phyloP scores from a whole-genome alignment of 176 grass and related monocot genomes.

The Avena sativa region DNA sequence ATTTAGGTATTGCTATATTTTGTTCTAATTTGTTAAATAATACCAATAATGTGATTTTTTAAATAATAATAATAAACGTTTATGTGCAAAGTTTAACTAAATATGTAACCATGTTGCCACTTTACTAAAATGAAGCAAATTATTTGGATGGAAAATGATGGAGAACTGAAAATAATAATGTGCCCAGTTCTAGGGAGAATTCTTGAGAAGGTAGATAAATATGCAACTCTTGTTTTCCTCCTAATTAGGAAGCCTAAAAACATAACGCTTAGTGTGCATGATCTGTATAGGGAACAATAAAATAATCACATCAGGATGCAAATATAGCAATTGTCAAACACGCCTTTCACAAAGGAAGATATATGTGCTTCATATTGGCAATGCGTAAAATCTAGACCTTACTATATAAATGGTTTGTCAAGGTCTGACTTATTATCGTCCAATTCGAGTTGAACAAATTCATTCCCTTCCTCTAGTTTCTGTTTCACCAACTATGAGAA shows the following conservation, averaged over 20 bases:
- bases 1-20: too few species aligned
- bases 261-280: conserved; percentile 80
- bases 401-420: too few species aligned
- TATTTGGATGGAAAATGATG: conserved; percentile 5
- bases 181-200: conserved; percentile 71
- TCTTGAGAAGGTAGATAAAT: conserved; percentile 83
- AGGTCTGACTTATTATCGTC: too few species aligned
- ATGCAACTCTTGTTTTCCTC: conserved; percentile 64
- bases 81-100: too few species aligned
- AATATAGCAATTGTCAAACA: background rate
- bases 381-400: conserved; percentile 75
- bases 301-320: background rate
- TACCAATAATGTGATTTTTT: too few species aligned
- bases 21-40: too few species aligned
- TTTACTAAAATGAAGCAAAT: background rate
- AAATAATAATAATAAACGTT: too few species aligned
- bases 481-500: too few species aligned
- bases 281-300: conserved; percentile 46
- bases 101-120: too few species aligned
- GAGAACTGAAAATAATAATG: background rate
- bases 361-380: conserved; percentile 58
- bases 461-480: too few species aligned
- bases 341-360: background rate
- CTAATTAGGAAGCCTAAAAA: conserved; percentile 90
- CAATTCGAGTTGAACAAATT: too few species aligned